Evolutionary conservation across 1,284 basidiomycete genomes (phyloP), one percentile per base, ranked within the genome.

Genomic region (Tremellales sp.): DNA sequence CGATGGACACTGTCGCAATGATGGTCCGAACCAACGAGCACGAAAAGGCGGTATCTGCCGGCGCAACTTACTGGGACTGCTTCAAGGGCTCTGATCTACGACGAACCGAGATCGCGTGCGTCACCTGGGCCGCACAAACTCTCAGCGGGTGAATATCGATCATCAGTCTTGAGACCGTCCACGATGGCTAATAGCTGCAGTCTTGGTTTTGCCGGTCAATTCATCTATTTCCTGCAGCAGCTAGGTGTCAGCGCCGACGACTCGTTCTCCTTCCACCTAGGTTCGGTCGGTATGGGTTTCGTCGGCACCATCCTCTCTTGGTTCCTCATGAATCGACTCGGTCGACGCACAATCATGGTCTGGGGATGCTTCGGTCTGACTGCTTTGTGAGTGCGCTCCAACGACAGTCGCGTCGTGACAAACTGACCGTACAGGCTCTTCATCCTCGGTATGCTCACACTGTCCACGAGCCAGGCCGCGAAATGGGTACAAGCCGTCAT

Each of bases 11-110:
- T 3, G 53, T 57, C 17, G 57, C 62, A 8, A 56, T 61, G 56
- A 66, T 67, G 53, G 57, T 54, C 10, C 53, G 53, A 27, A 58
- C 55, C 23, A 54, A 53, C 44, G 50, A 61, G 46, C 40, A 54
- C 39, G 58, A 61, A 35, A 68, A 66, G 54, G 51, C 54, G 7
- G 53, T 60, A 13, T 51, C 53, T 13, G 56, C 51, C 6, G 74
- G 73, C 4, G 47, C 51, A 10, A 43, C 43, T 10, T 76, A 73
- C 58, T 40, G 19, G 23, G 76, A 78, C 57, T 78, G 77, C 64
- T 77, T 79, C 73, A 64, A 63, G 40, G 69, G 62, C 17, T 47
- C 53, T 25, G 53, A 70, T 50, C 58, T 57, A 15, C 58, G 68
- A 36, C 57, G 68, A 22, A 67, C 65, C 35, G 63, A 64, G 50